Evolutionary conservation across 1,284 basidiomycete species (phyloP), one percentile per base, ranked within the genome.

Genomic region (Stereum hirsutum): DNA sequence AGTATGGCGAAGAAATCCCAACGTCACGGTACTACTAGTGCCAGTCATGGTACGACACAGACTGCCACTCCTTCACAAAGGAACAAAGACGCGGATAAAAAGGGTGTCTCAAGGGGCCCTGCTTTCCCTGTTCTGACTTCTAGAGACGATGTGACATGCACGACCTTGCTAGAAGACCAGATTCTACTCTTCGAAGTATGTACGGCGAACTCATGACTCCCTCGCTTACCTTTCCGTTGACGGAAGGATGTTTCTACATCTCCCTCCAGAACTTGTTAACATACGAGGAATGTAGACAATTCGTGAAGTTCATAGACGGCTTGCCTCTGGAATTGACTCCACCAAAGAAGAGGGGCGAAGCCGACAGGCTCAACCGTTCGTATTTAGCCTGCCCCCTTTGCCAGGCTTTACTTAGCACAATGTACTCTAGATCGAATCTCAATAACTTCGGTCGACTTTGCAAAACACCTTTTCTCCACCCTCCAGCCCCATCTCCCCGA

Each of bases 261-360:
- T 39, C 39, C n/a, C n/a, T 48, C 21, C 44, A 83, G 80, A 64
- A 75, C 40, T 61, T 81, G 33, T 61, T 85, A 31, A 70, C 75
- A 43, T 57, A 68, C 1, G 66, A 68, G 40, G 82, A 86, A 59
- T 86, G 82, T 62, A 78, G 74, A 53, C 51, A 62, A 4, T 79
- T 76, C 49, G 65, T 75, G n/a, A 70, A 70, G 47, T 80, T 84
- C 59, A 76, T 85, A 36, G 72, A 80, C 38, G 58, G 52, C n/a
- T 66, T 83, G 12, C 75, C 78, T 19, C 62, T 89, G 35, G 75
- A 79, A 47, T 71, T 85, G 3, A 83, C 81, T 0, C 80, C 78
- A 15, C 79, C 83, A 1, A 80, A 80, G 57, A 87, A 83, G 61
- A 68, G 69, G 45, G 86, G 84, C 4, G 85, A 89, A 58, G 87